These are phyloP conservation scores for Phytopythium helicoides DNA, from an alignment of 352 stramenopile genomes.

Conservation along the genomic window DNA sequence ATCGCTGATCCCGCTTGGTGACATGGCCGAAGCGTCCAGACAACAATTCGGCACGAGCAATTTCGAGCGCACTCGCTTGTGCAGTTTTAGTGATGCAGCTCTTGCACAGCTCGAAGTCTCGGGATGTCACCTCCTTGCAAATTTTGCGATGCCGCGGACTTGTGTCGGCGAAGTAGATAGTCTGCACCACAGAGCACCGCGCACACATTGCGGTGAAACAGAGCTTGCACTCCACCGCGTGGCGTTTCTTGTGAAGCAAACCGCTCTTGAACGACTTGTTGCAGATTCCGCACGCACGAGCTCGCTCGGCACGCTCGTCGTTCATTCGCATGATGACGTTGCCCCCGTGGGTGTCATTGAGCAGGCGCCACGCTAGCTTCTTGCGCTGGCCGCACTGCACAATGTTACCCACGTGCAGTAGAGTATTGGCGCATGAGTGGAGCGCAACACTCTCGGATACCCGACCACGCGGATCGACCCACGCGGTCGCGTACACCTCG, in stretches of 20 bases:
- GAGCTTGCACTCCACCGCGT: slow-evolving; percentile 38
- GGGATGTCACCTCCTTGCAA: slow-evolving; percentile 34
- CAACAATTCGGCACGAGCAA: slow-evolving; percentile 43
- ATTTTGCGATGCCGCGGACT: slow-evolving; percentile 20
- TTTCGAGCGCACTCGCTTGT: slow-evolving; percentile 33
- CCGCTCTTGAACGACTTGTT: slow-evolving; percentile 30
- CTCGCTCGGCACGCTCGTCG: slow-evolving; percentile 15
- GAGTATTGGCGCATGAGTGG: slow-evolving; percentile 26
- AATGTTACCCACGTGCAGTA: slow-evolving; percentile 44
- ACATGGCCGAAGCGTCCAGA: slow-evolving; percentile 27
- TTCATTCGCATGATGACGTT: slow-evolving; percentile 16
- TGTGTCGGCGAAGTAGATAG: slow-evolving; percentile 34
- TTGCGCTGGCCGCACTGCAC: slow-evolving; percentile 48
- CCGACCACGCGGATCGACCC: slow-evolving; percentile 26
- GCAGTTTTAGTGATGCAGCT: slow-evolving; percentile 28
- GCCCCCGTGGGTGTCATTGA: slow-evolving; percentile 16
- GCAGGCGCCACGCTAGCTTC: slow-evolving; percentile 45
- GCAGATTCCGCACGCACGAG: slow-evolving; percentile 37
- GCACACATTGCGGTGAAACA: slow-evolving; percentile 44
- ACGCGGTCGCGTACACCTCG: slow-evolving; percentile 37
- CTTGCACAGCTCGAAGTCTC: slow-evolving; percentile 33
- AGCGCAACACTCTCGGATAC: slow-evolving; percentile 25
- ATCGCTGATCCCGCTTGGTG: not conserved
- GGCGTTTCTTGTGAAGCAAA: slow-evolving; percentile 19
- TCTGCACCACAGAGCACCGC: slow-evolving; percentile 40